A percentile compares a stretch with the other conserved stretches of the same genome.
These are phyloP conservation scores for Zoysia japonica DNA, from an alignment of 176 grass and related monocot species.

Conservation along the genomic window DNA sequence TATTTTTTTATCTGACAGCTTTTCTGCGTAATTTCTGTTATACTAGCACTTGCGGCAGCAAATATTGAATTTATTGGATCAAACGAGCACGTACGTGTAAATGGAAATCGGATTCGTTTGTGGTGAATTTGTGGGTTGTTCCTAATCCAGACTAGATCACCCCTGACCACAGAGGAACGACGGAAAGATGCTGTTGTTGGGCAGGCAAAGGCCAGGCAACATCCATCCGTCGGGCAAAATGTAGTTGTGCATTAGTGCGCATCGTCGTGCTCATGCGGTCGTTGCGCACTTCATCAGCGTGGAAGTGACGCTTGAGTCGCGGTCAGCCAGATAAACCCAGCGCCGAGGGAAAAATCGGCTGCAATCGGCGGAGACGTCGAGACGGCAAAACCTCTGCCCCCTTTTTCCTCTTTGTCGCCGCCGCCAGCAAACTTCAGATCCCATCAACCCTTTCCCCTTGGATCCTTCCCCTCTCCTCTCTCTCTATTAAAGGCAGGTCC, in stretches of 20 bases:
- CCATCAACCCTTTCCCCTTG: constrained; percentile 25
- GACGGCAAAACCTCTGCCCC: neutral
- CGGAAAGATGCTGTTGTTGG: neutral
- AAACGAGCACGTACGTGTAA: too few species aligned
- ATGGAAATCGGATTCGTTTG: too few species aligned
- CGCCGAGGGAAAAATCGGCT: neutral
- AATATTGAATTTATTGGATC: too few species aligned
- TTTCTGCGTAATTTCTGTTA: too few species aligned
- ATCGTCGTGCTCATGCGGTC: constrained; percentile 1
- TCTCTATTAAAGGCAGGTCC: constrained; percentile 20
- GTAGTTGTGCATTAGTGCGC: neutral
- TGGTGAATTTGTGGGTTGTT: neutral
- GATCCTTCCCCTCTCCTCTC: neutral
- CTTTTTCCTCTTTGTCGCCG: constrained; percentile 1
- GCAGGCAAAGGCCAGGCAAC: neutral
- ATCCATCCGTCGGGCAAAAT: neutral
- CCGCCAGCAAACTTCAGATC: constrained; percentile 21
- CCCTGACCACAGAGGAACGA: neutral
- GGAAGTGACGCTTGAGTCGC: constrained; percentile 1
- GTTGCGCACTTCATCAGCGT: neutral
- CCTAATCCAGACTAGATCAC: neutral
- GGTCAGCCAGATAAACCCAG: constrained; percentile 30
- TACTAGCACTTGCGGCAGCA: too few species aligned
- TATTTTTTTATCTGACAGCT: too few species aligned
- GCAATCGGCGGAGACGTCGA: constrained; percentile 34